Conservation (phyloP, 805 yeast genomes). For the Clavispora santaluciae region DNA sequence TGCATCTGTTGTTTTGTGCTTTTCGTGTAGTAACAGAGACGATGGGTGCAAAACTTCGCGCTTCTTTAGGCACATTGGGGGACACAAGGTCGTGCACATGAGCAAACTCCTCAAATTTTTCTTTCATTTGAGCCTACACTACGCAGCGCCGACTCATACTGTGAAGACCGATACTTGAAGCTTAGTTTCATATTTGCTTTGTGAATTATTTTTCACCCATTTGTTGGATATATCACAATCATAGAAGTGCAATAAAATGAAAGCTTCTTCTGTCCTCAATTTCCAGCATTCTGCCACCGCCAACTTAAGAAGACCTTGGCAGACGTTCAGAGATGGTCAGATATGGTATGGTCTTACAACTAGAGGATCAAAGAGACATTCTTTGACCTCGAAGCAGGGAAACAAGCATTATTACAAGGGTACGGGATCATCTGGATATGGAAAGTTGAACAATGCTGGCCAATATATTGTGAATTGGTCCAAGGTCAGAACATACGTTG, state of each 20-base stretch:
- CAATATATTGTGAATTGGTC: constrained; percentile 74
- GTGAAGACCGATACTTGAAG: not conserved
- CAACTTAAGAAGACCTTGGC: constrained; percentile 81
- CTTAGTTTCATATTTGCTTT: not conserved
- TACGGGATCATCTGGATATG: constrained; percentile 92
- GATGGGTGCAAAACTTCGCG: not conserved
- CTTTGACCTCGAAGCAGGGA: constrained; percentile 89
- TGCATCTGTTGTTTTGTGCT: not conserved
- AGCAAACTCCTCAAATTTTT: not conserved
- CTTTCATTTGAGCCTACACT: not conserved
- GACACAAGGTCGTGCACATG: not conserved
- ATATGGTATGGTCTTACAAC: constrained; percentile 77
- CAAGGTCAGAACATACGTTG: constrained; percentile 86
- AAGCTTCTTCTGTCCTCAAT: constrained; percentile 12
- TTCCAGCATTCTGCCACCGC: constrained; percentile 27
- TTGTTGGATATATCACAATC: not conserved
- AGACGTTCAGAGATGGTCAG: constrained; percentile 75
- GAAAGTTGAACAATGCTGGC: constrained; percentile 70
- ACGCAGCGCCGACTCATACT: not conserved
- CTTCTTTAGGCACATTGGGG: too few species aligned
- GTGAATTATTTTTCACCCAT: not conserved
- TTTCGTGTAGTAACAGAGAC: too few species aligned
- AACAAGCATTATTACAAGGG: constrained; percentile 94
- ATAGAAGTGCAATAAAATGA: constrained; percentile 9
- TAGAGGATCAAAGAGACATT: constrained; percentile 75